A percentile compares a stretch with the other conserved stretches of the same genome.
phyloP scores from a whole-genome alignment of 495 filamentous ascomycete genomes.

The Penicillium fimorum region DNA sequence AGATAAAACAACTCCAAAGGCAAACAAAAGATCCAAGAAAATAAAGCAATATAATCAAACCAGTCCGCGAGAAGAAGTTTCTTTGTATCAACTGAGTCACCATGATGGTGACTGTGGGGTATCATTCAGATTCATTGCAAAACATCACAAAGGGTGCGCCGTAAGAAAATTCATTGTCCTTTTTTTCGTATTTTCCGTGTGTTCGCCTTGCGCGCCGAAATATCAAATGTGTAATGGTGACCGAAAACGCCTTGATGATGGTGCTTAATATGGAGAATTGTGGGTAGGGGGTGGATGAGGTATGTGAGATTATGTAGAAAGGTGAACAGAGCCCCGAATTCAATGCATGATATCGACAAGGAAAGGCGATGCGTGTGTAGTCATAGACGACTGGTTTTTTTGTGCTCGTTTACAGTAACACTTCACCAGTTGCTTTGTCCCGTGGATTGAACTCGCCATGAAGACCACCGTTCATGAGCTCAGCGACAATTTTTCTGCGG shows the following conservation, averaged over 20 bases:
- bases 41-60: not conserved
- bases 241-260: conserved; percentile 14
- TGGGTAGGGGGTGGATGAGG: conserved; percentile 4
- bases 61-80: not conserved
- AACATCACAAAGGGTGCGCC: conserved; percentile 17
- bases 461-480: conserved; percentile 67
- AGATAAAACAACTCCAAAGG: not conserved
- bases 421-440: conserved; percentile 16
- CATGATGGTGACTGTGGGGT: conserved; percentile 20
- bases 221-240: conserved; percentile 5
- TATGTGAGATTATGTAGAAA: not conserved
- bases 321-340: not conserved
- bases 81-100: conserved; percentile 10
- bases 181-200: conserved; percentile 8
- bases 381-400: not conserved
- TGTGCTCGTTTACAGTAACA: conserved; percentile 26
- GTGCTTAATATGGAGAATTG: not conserved
- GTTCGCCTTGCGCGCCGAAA: conserved; percentile 22
- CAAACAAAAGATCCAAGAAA: not conserved
- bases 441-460: conserved; percentile 41
- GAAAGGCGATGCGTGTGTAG: not conserved
- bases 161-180: conserved; percentile 12
- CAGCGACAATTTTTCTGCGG: conserved; percentile 63
- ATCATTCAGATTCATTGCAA: conserved; percentile 29
- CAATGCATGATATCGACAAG: not conserved